These are phyloP conservation scores for Bremia lactucae DNA, from an alignment of 352 stramenopile genomes.

Conservation along the genomic window DNA sequence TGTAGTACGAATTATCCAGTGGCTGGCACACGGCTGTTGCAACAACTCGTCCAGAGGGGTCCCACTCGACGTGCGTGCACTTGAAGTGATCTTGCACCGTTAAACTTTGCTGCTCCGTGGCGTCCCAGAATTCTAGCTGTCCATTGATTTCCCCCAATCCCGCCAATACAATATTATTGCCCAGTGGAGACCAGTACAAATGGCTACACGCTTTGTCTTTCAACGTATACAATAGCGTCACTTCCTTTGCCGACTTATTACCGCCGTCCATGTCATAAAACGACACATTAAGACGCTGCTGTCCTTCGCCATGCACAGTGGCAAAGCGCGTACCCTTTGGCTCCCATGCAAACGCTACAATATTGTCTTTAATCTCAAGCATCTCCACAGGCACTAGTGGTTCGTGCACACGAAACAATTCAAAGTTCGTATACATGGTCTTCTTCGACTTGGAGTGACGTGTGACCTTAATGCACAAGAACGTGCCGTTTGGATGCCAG, in stretches of 20 bases:
- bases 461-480: constrained; percentile 85
- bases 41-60: constrained; percentile 93
- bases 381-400: constrained; percentile 95
- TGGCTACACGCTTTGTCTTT: constrained; percentile 92
- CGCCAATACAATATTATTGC: constrained; percentile 91
- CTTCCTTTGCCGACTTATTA: constrained; percentile 64
- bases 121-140: constrained; percentile 96
- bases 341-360: constrained; percentile 95
- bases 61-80: constrained; percentile 96
- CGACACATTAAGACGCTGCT: constrained; percentile 88
- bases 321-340: constrained; percentile 93
- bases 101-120: constrained; percentile 90
- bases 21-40: constrained; percentile 93
- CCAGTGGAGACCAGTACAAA: constrained; percentile 94
- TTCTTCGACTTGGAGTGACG: constrained; percentile 92
- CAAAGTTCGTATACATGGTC: constrained; percentile 98
- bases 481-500: constrained; percentile 95
- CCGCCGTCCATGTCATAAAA: constrained; percentile 93
- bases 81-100: constrained; percentile 97
- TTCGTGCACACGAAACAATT: constrained; percentile 95
- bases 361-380: constrained; percentile 94
- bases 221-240: constrained; percentile 92
- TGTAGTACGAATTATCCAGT: constrained; percentile 91
- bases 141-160: constrained; percentile 92
- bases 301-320: constrained; percentile 91